Evolutionary conservation across 2,329 filamentous ascomycete genomes (phyloP).

Genomic region (Tympanopsis confertula): DNA sequence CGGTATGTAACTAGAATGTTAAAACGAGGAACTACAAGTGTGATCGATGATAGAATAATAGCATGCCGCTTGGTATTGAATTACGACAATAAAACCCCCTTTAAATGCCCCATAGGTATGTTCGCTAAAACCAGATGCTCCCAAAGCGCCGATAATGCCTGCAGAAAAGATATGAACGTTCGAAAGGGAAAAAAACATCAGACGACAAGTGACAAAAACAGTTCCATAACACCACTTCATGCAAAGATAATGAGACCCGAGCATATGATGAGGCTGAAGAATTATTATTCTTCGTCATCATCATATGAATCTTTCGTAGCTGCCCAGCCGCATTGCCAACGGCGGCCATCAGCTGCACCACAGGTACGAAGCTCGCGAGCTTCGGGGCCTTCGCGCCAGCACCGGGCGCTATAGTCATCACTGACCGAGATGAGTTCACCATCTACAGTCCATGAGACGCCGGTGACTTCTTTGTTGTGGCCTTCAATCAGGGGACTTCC

Average conservation of each 20-base stretch:
- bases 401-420: conserved; percentile 46
- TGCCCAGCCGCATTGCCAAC: conserved; percentile 50
- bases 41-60: too few species aligned
- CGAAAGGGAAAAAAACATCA: too few species aligned
- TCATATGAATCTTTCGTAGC: conserved; percentile 36
- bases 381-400: conserved; percentile 43
- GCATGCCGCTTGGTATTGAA: too few species aligned
- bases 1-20: too few species aligned
- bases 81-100: too few species aligned
- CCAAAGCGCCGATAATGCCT: too few species aligned
- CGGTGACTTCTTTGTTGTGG: conserved; percentile 49
- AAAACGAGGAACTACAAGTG: too few species aligned
- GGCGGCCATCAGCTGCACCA: conserved; percentile 38
- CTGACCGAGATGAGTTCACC: conserved; percentile 48
- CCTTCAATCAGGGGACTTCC: conserved; percentile 46
- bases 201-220: neutral
- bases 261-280: neutral
- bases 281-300: conserved; percentile 28
- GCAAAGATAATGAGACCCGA: neutral
- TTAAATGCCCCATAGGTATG: too few species aligned
- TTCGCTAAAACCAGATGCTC: too few species aligned
- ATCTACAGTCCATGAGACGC: conserved; percentile 43
- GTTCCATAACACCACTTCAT: neutral
- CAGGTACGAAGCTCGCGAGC: conserved; percentile 38
- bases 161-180: too few species aligned